phyloP scores from a whole-genome alignment of 345 rosid genomes.

The Aquilaria sinensis region DNA sequence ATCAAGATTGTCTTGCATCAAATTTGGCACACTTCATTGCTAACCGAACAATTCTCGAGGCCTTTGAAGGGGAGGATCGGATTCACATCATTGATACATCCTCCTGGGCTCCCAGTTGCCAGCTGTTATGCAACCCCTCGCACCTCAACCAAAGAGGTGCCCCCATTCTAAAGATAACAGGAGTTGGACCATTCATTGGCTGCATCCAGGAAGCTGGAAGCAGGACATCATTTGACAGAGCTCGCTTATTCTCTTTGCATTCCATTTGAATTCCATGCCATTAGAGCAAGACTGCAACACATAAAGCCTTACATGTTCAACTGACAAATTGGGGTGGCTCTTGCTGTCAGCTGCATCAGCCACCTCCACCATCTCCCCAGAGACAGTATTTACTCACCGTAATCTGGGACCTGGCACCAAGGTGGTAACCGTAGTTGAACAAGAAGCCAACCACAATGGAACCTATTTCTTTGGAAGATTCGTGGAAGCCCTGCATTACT shows the following conservation, averaged over 20 bases:
- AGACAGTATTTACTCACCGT: constrained; percentile 30
- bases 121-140: constrained; percentile 69
- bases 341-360: constrained; percentile 46
- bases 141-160: constrained; percentile 45
- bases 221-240: constrained; percentile 41
- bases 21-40: constrained; percentile 67
- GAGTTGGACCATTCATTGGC: constrained; percentile 39
- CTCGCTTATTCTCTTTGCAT: constrained; percentile 57
- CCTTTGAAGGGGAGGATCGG: constrained; percentile 62
- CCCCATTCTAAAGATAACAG: constrained; percentile 55
- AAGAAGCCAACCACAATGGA: constrained; percentile 67
- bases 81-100: constrained; percentile 64
- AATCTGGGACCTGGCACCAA: constrained; percentile 69
- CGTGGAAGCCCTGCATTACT: constrained; percentile 60
- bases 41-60: constrained; percentile 61
- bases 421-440: constrained; percentile 48
- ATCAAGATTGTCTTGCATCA: constrained; percentile 58
- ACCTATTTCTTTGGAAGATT: constrained; percentile 56
- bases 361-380: constrained; percentile 47
- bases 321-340: constrained; percentile 56
- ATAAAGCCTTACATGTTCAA: constrained; percentile 60
- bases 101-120: constrained; percentile 75
- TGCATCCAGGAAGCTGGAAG: constrained; percentile 45
- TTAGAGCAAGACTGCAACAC: constrained; percentile 25
- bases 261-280: constrained; percentile 56